phyloP scores from a whole-genome alignment of 139 green algal genomes.

The Ulvella scutata region DNA sequence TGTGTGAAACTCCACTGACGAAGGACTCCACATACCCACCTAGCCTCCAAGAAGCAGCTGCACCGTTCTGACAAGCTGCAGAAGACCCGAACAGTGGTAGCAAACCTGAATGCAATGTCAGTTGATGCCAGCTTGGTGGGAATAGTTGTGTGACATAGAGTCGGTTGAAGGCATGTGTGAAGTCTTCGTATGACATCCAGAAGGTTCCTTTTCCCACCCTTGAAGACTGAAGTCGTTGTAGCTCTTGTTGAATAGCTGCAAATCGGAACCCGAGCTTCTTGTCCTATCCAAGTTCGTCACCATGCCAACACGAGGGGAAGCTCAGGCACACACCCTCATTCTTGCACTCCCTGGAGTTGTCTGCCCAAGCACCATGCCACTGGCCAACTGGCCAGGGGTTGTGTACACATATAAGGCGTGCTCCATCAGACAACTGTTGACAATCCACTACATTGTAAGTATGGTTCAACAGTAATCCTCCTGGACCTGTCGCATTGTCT shows the following conservation, averaged over 20 bases:
- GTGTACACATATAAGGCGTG: slow-evolving; percentile 22
- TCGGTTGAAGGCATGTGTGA: slow-evolving; percentile 24
- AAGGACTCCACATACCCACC: too few species aligned
- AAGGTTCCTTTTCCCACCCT: slow-evolving; percentile 22
- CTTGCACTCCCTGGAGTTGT: slow-evolving; percentile 16
- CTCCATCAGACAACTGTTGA: slow-evolving; percentile 4
- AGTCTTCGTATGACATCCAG: slow-evolving; percentile 25
- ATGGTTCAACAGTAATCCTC: background rate
- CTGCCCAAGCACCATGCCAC: slow-evolving; percentile 21
- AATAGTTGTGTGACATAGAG: slow-evolving; percentile 28
- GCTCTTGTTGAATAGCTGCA: background rate
- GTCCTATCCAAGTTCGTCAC: too few species aligned
- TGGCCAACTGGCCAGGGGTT: slow-evolving; percentile 22
- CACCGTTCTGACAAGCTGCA: too few species aligned
- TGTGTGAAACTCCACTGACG: too few species aligned
- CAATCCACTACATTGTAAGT: slow-evolving; percentile 6
- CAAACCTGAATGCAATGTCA: slow-evolving; percentile 32
- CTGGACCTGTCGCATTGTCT: background rate
- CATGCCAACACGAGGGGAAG: too few species aligned
- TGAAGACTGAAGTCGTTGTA: background rate
- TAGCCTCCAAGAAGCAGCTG: too few species aligned
- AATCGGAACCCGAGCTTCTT: too few species aligned
- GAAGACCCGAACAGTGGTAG: too few species aligned
- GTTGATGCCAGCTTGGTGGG: slow-evolving; percentile 33
- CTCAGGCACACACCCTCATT: background rate